A percentile compares a stretch with the other conserved stretches of the same genome.
phyloP scores from a whole-genome alignment of 2,329 filamentous ascomycete genomes.

The Monilinia fructicola region DNA sequence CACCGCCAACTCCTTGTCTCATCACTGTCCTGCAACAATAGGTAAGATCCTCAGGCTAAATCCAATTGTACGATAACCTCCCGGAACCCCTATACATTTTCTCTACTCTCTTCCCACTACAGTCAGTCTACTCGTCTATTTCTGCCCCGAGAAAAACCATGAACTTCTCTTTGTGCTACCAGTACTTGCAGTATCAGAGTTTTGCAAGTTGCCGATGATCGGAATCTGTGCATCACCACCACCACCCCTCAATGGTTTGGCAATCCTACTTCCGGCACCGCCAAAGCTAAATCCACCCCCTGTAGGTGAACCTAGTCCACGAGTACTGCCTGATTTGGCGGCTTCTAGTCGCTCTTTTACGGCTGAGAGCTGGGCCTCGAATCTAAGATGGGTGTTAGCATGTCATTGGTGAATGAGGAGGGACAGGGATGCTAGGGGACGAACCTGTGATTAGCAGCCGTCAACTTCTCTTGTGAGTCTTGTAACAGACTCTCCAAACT shows the following conservation, averaged over 20 bases:
- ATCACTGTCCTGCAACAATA: conserved; percentile 1
- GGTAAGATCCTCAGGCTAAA: conserved; percentile 17
- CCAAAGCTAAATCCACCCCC: conserved; percentile 72
- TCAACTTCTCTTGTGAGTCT: conserved; percentile 98
- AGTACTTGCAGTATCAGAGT: conserved; percentile 44
- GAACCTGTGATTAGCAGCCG: conserved; percentile 94
- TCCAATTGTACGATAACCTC: conserved; percentile 14
- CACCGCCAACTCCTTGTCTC: conserved; percentile 6
- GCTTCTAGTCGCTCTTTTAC: conserved; percentile 98
- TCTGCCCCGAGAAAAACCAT: conserved; percentile 43
- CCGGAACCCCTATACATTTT: conserved; percentile 13
- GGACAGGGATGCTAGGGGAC: conserved; percentile 41
- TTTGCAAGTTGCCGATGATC: conserved; percentile 58
- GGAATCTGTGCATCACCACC: conserved; percentile 50
- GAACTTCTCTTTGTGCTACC: conserved; percentile 38
- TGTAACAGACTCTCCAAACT: conserved; percentile 88
- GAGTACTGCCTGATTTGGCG: conserved; percentile 87
- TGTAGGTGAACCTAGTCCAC: conserved; percentile 69
- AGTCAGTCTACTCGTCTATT: conserved; percentile 28
- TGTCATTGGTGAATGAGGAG: conserved; percentile 18
- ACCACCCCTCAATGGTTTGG: conserved; percentile 66
- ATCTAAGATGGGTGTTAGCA: conserved; percentile 55
- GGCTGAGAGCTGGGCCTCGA: conserved; percentile 93
- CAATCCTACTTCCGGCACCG: conserved; percentile 63
- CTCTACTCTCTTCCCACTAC: background rate